Evolutionary conservation across 73 alveolate genomes (phyloP).

Genomic region (Uronychia setigera): DNA sequence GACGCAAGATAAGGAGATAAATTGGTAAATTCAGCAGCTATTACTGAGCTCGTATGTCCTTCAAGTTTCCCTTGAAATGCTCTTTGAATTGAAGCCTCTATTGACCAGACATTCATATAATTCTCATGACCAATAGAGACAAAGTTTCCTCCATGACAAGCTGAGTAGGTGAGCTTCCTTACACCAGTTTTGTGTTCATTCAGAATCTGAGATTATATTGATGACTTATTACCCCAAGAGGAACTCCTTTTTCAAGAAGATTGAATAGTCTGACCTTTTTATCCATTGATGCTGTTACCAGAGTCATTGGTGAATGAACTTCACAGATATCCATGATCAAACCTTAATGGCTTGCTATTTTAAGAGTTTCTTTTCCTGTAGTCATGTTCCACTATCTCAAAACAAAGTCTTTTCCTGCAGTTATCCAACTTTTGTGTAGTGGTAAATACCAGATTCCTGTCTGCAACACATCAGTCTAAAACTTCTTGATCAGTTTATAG

Average conservation of each 20-base stretch:
- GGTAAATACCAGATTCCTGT: slow-evolving; percentile 85
- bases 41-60: slow-evolving; percentile 89
- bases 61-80: slow-evolving; percentile 83
- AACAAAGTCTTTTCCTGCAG: slow-evolving; percentile 84
- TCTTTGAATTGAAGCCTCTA: slow-evolving; percentile 72
- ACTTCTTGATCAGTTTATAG: not conserved
- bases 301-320: slow-evolving; percentile 70
- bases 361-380: not conserved
- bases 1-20: slow-evolving; percentile 78
- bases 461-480: slow-evolving; percentile 7
- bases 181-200: slow-evolving; percentile 87
- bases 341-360: not conserved
- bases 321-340: slow-evolving; percentile 85
- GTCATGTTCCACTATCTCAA: slow-evolving; percentile 61
- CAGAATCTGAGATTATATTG: slow-evolving; percentile 59
- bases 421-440: slow-evolving; percentile 81
- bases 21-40: slow-evolving; percentile 76
- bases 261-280: slow-evolving; percentile 79
- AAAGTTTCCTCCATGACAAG: slow-evolving; percentile 84
- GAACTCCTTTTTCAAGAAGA: slow-evolving; percentile 64
- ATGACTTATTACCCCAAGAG: not conserved
- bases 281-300: slow-evolving; percentile 91
- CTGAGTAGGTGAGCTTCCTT: slow-evolving; percentile 83
- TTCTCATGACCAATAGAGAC: slow-evolving; percentile 94
- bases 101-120: slow-evolving; percentile 85